These are phyloP conservation scores for Zygoascus biomembranicola DNA, from an alignment of 805 yeast species.

Conservation along the genomic window DNA sequence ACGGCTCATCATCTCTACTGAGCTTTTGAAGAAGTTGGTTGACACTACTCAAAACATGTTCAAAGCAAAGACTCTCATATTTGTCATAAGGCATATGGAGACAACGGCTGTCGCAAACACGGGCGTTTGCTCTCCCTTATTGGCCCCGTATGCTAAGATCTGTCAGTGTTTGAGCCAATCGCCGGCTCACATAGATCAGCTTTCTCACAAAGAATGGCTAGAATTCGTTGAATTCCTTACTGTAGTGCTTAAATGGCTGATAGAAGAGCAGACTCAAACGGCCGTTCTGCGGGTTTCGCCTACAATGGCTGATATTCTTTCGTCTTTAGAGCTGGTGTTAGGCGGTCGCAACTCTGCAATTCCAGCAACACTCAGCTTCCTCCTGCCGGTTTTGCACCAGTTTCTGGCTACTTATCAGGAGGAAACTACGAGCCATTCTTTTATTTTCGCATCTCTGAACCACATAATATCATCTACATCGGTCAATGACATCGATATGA, in stretches of 20 bases:
- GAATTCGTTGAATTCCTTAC: background rate
- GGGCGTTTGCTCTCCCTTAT: slow-evolving; percentile 8
- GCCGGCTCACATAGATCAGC: slow-evolving; percentile 17
- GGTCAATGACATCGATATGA: background rate
- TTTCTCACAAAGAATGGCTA: slow-evolving; percentile 5
- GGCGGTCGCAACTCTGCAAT: background rate
- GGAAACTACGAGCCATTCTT: slow-evolving; percentile 7
- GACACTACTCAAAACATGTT: background rate
- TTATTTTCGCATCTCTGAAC: slow-evolving; percentile 1
- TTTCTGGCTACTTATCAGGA: slow-evolving; percentile 3
- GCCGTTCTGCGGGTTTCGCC: slow-evolving; percentile 2
- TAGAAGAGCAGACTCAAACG: background rate
- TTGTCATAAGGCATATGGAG: background rate
- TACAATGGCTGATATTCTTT: slow-evolving; percentile 4
- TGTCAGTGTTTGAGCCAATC: slow-evolving; percentile 11
- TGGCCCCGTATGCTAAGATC: slow-evolving; percentile 12
- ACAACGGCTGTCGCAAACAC: background rate
- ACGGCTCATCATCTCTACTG: slow-evolving; percentile 10
- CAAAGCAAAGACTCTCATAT: slow-evolving; percentile 3
- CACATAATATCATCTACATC: background rate
- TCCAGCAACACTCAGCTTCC: background rate
- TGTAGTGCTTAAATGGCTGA: background rate
- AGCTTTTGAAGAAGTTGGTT: background rate
- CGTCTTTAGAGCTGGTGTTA: slow-evolving; percentile 2
- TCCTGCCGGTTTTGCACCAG: background rate